These are phyloP conservation scores for Staphylotrichum longicolle DNA, from an alignment of 495 filamentous ascomycete species.

Conservation along the genomic window DNA sequence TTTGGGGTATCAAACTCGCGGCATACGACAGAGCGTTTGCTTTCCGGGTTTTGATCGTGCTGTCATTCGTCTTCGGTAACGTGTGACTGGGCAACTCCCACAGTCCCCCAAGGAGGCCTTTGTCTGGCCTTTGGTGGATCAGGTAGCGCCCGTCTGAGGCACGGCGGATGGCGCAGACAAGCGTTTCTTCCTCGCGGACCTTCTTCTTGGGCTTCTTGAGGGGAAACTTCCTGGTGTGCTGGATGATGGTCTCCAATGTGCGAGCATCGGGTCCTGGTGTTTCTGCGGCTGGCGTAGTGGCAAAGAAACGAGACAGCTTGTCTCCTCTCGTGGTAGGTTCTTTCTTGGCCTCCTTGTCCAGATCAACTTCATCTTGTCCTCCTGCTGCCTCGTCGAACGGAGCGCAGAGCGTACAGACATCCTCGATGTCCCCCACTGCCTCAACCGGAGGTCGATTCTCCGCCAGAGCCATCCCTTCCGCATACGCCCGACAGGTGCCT, in stretches of 20 bases:
- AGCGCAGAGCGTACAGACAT: slow-evolving; percentile 40
- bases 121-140: slow-evolving; percentile 43
- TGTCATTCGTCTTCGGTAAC: slow-evolving; percentile 27
- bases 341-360: neutral
- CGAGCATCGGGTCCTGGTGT: neutral
- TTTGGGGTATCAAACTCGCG: slow-evolving; percentile 13
- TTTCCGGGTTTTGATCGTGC: slow-evolving; percentile 28
- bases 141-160: slow-evolving; percentile 38
- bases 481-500: slow-evolving; percentile 43
- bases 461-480: slow-evolving; percentile 37
- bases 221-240: slow-evolving; percentile 44
- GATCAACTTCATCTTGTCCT: slow-evolving; percentile 7
- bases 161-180: slow-evolving; percentile 45
- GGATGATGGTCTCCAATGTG: slow-evolving; percentile 31
- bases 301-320: slow-evolving; percentile 36
- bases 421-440: slow-evolving; percentile 39
- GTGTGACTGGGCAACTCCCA: slow-evolving; percentile 49
- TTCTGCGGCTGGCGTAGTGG: neutral
- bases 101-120: slow-evolving; percentile 44
- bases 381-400: slow-evolving; percentile 32
- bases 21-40: slow-evolving; percentile 30
- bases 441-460: neutral
- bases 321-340: slow-evolving; percentile 10
- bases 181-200: slow-evolving; percentile 43
- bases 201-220: slow-evolving; percentile 42